Conservation (phyloP, 371 early-diverging fungal species). For the Apophysomyces ossiformis region DNA sequence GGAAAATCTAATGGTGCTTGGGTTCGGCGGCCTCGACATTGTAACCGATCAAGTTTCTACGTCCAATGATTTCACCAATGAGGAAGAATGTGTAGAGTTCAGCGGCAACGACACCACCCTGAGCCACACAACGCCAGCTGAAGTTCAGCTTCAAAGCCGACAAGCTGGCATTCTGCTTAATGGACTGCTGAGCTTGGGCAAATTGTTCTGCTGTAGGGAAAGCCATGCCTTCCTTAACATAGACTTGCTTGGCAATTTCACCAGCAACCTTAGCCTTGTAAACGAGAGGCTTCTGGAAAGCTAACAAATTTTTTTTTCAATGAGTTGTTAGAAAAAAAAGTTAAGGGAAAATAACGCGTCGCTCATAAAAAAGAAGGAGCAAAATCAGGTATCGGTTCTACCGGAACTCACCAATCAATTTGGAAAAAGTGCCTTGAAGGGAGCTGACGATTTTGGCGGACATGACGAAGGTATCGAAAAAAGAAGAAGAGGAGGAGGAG, state of each 20-base stretch:
- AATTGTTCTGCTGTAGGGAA: conserved; percentile 66
- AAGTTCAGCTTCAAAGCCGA: conserved; percentile 56
- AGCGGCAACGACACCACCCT: conserved; percentile 66
- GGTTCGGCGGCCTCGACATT: conserved; percentile 61
- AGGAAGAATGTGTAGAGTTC: conserved; percentile 75
- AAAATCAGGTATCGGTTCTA: neutral
- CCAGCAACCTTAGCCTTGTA: conserved; percentile 70
- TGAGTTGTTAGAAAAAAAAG: neutral
- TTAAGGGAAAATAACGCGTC: neutral
- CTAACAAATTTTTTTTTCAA: conserved; percentile 16
- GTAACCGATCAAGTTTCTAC: conserved; percentile 75
- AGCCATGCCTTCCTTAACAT: conserved; percentile 70
- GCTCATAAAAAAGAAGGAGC: neutral
- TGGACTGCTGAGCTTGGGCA: conserved; percentile 55
- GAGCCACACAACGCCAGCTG: conserved; percentile 45
- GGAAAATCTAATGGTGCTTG: conserved; percentile 35
- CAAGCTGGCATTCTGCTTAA: conserved; percentile 53
- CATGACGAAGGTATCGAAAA: conserved; percentile 13
- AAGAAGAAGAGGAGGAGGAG: neutral
- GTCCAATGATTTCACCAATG: conserved; percentile 75
- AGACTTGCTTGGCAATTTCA: conserved; percentile 75
- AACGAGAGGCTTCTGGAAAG: conserved; percentile 51
- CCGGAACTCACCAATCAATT: conserved; percentile 36
- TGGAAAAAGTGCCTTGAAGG: conserved; percentile 34
- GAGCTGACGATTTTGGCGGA: conserved; percentile 31